Base-by-base conservation (phyloP, 1,284 basidiomycete species). In the Fomes fomentarius region DNA sequence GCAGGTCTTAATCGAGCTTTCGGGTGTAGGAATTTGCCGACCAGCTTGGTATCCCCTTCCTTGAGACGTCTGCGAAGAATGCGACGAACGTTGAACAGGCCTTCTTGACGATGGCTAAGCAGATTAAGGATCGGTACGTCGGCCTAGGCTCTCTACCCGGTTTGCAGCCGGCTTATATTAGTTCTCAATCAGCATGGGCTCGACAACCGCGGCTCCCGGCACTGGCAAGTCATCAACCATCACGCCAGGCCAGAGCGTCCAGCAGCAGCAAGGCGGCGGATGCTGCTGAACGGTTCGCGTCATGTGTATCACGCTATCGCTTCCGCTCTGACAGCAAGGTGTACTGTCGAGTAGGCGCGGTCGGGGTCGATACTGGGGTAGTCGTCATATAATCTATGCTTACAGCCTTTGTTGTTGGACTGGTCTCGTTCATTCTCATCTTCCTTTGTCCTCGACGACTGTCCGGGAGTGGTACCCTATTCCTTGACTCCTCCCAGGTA, bases 51-150 rank as follows among this genome's bases (percentile, higher is more conserved):
- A 95, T 99, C 62, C 91, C 93, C 28, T 99, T 98, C 91, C 83
- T 99, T 69, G 97, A 99, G 80, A 99, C 97, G 15, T 98, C 95
- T 14, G 97, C 97, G 49, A 99, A 99, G 91, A 94, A 94, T 68
- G 94, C 96, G 48, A 94, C 94, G 59, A 98, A 98, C 69, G 97
- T 99, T 60, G 97, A 99, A 75, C 95, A 99, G 73, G 97, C 97
- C 17, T 99, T 99, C 87, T 87, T 99, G 84, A 96, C 94, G 56
- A 94, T 99, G 89, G 96, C 96, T 17, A 97, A 97, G 79, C 94
- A 98, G 78, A 98, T 97, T 76, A 97, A 97, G 77, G 95, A 97
- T 76, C 88, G 94, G 89, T 89, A 66, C 38, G 82, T 65, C 11
- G 25, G 9, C 22, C 35, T 14, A 41, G 24, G 11, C 26, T n/a